phyloP scores from a whole-genome alignment of 768 basidiomycete genomes.

The Antrodiella citrinella region DNA sequence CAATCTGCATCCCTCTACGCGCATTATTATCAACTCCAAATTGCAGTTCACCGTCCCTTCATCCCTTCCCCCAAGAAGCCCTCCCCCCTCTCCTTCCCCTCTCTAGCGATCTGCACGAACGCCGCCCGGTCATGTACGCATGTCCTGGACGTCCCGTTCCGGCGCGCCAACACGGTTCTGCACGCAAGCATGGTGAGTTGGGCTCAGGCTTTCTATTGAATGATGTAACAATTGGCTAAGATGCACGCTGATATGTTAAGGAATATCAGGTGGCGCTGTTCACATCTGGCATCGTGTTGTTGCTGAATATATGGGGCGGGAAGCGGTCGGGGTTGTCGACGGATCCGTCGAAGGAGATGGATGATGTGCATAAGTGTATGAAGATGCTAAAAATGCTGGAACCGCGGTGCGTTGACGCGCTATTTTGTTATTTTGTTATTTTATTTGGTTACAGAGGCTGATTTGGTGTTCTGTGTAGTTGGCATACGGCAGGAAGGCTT shows the following conservation, averaged over 20 bases:
- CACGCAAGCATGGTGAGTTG: constrained; percentile 24
- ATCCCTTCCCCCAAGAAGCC: constrained; percentile 36
- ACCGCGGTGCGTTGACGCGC: constrained; percentile 26
- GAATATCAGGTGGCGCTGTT: constrained; percentile 28
- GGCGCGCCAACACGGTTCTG: constrained; percentile 17
- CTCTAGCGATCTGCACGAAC: constrained; percentile 49
- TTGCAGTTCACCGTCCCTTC: constrained; percentile 46
- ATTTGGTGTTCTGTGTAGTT: constrained; percentile 21
- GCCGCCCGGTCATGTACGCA: constrained; percentile 41
- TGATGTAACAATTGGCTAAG: too few relatives aligned
- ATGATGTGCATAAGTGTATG: constrained; percentile 41
- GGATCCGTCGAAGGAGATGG: constrained; percentile 32
- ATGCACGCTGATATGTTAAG: too few relatives aligned
- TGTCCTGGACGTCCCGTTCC: constrained; percentile 34
- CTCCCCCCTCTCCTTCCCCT: constrained; percentile 35
- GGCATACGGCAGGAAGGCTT: constrained; percentile 40
- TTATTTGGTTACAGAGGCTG: neutral
- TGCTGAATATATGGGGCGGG: constrained; percentile 43
- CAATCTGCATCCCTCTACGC: constrained; percentile 54
- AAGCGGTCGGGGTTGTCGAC: constrained; percentile 27
- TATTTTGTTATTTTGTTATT: neutral
- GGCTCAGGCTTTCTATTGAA: neutral
- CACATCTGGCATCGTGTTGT: constrained; percentile 36
- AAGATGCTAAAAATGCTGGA: constrained; percentile 30
- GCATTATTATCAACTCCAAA: constrained; percentile 50